Evolutionary conservation across 2,329 filamentous ascomycete species (phyloP), one percentile per base, ranked within the genome.

Genomic region (Penicillium concentricum): DNA sequence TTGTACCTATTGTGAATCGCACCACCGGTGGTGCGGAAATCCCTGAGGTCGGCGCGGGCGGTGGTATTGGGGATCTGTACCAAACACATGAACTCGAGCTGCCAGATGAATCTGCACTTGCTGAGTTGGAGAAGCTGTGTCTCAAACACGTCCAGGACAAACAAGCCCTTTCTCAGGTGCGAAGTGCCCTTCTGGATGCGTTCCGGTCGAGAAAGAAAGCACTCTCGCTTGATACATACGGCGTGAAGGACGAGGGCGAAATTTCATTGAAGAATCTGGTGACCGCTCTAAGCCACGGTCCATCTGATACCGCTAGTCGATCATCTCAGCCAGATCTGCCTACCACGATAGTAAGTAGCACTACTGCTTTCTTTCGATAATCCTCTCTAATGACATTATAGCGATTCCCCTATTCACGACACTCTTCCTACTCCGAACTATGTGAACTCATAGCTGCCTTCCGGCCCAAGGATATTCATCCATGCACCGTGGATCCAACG

Each of bases 391-490:
- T 38, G 12, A 4, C 13, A 3, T n/a, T 15, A 34, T 43, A 76
- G 77, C 80, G 77, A 20, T 97, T 96, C 63, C 90, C 92, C 0
- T 97, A 92, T 68, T 93, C 93, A 0, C 84, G 93, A 1, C 93
- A 97, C 72, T 95, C 93, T 0, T 96, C 91, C 0, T 93, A 94
- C 58, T 77, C 80, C 0, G 93, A 97, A 70, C 81, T 96, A 3
- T 88, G 90, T 61, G 75, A 85, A 51, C 76, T 97, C 0, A 79
- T 96, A 1, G 70, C 78, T 3, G 78, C 80, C 0, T 89, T 97
- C 64, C 82, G 77, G 28, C 92, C 92, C 0, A 84, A 76, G 44
- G 91, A 97, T 65, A 79, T 97, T 2, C 89, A 88, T 78, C 91
- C 92, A 0, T 96, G 92, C 68, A 96, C 91, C 0, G 84, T 88